Evolutionary conservation across 2,329 filamentous ascomycete species (phyloP).

Genomic region (Colletotrichum sp.): DNA sequence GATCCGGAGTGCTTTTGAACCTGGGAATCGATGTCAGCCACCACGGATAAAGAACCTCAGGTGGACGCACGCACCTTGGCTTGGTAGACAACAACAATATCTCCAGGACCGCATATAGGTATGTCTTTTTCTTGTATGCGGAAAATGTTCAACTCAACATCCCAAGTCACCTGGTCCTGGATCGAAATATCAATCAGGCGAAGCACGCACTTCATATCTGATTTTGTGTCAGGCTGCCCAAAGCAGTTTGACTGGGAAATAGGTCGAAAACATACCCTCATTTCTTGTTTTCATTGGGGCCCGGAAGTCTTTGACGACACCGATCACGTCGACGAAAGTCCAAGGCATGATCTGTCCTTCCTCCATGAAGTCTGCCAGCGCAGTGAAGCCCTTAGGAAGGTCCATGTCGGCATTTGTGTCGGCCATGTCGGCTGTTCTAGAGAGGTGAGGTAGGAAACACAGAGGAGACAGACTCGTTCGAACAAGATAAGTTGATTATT

Average conservation of each 20-base stretch:
- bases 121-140: slow-evolving; percentile 48
- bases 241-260: not conserved
- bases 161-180: slow-evolving; percentile 41
- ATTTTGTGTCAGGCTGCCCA: not conserved
- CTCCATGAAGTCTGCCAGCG: slow-evolving; percentile 49
- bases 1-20: slow-evolving; percentile 41
- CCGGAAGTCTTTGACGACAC: slow-evolving; percentile 71
- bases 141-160: slow-evolving; percentile 66
- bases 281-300: slow-evolving; percentile 55
- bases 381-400: slow-evolving; percentile 45
- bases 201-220: slow-evolving; percentile 67
- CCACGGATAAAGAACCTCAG: not conserved
- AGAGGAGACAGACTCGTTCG: not conserved
- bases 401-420: not conserved
- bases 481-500: not conserved
- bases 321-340: slow-evolving; percentile 64
- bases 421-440: not conserved
- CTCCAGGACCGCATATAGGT: slow-evolving; percentile 54
- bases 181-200: slow-evolving; percentile 64
- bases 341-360: slow-evolving; percentile 29
- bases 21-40: slow-evolving; percentile 30
- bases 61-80: slow-evolving; percentile 52
- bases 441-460: not conserved
- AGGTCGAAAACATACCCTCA: slow-evolving; percentile 40
- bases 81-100: slow-evolving; percentile 68